These are phyloP conservation scores for Podospora sp. DNA, from an alignment of 495 filamentous ascomycete species.

Conservation along the genomic window DNA sequence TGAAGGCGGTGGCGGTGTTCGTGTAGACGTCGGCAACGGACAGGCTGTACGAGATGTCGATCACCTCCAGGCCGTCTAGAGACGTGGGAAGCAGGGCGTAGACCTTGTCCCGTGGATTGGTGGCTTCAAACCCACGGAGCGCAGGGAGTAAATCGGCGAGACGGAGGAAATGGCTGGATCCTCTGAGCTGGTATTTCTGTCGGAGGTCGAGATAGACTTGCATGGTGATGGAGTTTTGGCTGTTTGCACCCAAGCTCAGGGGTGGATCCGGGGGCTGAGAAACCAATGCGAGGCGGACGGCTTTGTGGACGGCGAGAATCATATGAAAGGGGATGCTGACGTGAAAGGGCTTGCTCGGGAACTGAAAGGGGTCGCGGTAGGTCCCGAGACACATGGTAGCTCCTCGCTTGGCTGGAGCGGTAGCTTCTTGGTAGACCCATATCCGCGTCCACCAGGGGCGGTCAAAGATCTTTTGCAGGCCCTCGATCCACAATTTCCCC, in stretches of 20 bases:
- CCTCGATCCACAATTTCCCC: background rate
- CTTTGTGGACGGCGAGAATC: background rate
- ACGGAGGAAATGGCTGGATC: background rate
- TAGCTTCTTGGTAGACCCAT: background rate
- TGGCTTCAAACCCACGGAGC: background rate
- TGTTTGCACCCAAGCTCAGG: background rate
- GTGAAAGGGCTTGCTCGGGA: too few species aligned
- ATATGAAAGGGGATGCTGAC: background rate
- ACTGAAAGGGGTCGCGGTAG: background rate
- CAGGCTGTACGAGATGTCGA: background rate
- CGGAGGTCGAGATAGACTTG: background rate
- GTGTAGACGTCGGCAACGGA: background rate
- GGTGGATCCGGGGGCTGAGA: background rate
- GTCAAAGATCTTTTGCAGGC: background rate
- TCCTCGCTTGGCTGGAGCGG: background rate
- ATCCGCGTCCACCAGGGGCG: background rate
- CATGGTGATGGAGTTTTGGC: background rate
- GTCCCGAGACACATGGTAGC: background rate
- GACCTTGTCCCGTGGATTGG: conserved; percentile 1
- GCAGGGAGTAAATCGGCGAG: background rate
- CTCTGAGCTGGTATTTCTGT: background rate
- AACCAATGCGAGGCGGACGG: background rate
- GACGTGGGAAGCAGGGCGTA: background rate
- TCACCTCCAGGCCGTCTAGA: background rate
- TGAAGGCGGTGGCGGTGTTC: background rate